Evolutionary conservation across 495 filamentous ascomycete species (phyloP), one percentile per base, ranked within the genome.

Genomic region (Talaromyces proteolyticus): DNA sequence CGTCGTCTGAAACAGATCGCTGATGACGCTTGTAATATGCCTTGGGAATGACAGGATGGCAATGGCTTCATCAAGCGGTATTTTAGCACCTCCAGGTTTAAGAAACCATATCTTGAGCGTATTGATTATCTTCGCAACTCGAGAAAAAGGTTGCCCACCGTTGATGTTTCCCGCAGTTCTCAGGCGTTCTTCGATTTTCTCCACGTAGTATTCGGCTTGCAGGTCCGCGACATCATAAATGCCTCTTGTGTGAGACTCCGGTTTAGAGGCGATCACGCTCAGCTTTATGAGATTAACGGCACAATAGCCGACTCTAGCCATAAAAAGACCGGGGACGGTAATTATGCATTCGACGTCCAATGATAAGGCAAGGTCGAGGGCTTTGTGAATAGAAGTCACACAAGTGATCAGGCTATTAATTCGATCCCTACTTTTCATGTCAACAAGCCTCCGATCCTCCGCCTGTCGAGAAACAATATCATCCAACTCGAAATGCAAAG

Each of bases 241-340:
- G 57, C 82, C 85, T 3, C 86, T 86, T 1, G 95, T 69, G 55
- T 87, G 84, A 19, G 79, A 80, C 42, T 80, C 75, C 0, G 86
- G 75, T 10, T 79, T 74, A 11, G 77, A 81, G 8, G 87, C 85
- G 3, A 88, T 82, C 44, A 89, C 86, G 64, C 89, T 89, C 51
- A 96, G 79, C 58, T 94, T 95, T 61, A 95, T 89, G 16, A 96
- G 67, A 20, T 89, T 79, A 14, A 96, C 82, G 14, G 86, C 78
- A 3, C 89, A 86, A 52, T 92, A 94, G 24, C 86, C 79, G 37
- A 87, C 80, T 14, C 89, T 84, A 39, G 91, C 86, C 54, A 88
- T 80, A 42, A 79, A 80, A 53, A 88, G 80, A 2, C 91, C 83
- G 7, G 92, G 89, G 12, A 96, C 60, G 12, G 73, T 82, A 49